Conservation (phyloP, 2,329 filamentous ascomycete genomes). For the Fusarium camptoceras region DNA sequence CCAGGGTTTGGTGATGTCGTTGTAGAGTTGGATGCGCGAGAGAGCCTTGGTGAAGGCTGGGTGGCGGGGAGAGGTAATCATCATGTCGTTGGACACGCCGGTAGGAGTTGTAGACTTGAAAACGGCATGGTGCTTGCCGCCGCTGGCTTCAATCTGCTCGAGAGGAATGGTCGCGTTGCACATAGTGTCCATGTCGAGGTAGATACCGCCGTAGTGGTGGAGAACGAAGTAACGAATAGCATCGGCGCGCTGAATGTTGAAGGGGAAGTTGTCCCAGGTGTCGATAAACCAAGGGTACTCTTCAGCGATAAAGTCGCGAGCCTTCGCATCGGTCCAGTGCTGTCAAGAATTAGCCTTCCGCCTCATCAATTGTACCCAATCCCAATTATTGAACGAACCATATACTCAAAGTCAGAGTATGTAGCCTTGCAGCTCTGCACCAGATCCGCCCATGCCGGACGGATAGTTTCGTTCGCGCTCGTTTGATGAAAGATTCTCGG, state of each 20-base stretch:
- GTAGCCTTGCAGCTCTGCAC: constrained; percentile 74
- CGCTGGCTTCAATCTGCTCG: constrained; percentile 44
- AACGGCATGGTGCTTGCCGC: constrained; percentile 41
- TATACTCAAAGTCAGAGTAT: constrained; percentile 80
- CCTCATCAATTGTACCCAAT: not conserved
- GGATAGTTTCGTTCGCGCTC: constrained; percentile 76
- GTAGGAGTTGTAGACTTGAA: constrained; percentile 72
- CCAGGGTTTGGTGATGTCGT: constrained; percentile 72
- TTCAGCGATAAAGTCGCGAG: constrained; percentile 73
- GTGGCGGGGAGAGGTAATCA: constrained; percentile 78
- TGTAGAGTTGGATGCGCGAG: constrained; percentile 69
- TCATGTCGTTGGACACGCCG: constrained; percentile 84
- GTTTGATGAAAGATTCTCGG: constrained; percentile 84
- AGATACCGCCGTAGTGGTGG: constrained; percentile 77
- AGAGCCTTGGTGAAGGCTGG: constrained; percentile 80
- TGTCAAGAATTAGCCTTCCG: constrained; percentile 47
- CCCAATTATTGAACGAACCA: constrained; percentile 55
- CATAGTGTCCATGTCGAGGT: constrained; percentile 67
- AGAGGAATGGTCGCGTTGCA: constrained; percentile 48
- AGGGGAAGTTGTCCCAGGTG: constrained; percentile 76
- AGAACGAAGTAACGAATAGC: constrained; percentile 80
- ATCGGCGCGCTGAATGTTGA: constrained; percentile 78
- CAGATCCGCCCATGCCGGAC: constrained; percentile 72
- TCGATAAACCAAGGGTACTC: constrained; percentile 79
- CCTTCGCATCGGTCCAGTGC: constrained; percentile 78